Base-by-base conservation (phyloP, 164 flowering plant species). In the Dillenia suffruticosa region DNA sequence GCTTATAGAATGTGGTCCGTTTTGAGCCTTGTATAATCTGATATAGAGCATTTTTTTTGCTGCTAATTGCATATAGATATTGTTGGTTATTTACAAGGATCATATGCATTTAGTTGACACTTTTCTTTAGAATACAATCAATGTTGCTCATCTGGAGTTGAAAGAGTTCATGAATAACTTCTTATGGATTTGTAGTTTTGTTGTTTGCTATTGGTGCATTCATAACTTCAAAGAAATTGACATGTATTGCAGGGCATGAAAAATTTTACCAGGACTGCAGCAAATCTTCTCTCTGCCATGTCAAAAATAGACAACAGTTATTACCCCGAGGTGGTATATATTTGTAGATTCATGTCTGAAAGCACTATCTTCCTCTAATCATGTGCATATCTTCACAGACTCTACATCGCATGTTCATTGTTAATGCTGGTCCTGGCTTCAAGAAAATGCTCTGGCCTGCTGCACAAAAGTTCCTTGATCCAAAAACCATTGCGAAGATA, bases 361-460 rank as follows among this genome's bases (percentile, higher is more conserved):
- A 44, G 9, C 63, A 66, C 59, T 47, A 9, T 24, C 58, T 11
- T 47, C 24, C 19, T 17, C 9, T 19, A 19, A 8, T 46, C 59
- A 43, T 57, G 46, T 61, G 11, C 59, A 32, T 32, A 5, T 32
- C 40, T 32, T 32, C 40, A 57, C 80, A 94, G 98, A 94, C 98
- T 2, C 73, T 94, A 51, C 80, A 91, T 66, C 77, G 81, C 12
- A 89, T 94, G 98, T 94, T 75, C 60, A 74, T 94, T 64, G 95
- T 91, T 57, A 94, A 94, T 84, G 97, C 96, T 74, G 95, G 97
- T 57, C 70, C 90, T 72, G 95, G 86, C 26, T 94, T 94, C 77
- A 88, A 84, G 75, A 84, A 78, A 74, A 71, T 89, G 88, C 84
- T 91, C 61, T 94, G 94, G 97, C 90, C 84, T 50, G 84, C 94